phyloP scores from a whole-genome alignment of 805 yeast genomes.

The Zygosaccharomyces kombuchaensis region DNA sequence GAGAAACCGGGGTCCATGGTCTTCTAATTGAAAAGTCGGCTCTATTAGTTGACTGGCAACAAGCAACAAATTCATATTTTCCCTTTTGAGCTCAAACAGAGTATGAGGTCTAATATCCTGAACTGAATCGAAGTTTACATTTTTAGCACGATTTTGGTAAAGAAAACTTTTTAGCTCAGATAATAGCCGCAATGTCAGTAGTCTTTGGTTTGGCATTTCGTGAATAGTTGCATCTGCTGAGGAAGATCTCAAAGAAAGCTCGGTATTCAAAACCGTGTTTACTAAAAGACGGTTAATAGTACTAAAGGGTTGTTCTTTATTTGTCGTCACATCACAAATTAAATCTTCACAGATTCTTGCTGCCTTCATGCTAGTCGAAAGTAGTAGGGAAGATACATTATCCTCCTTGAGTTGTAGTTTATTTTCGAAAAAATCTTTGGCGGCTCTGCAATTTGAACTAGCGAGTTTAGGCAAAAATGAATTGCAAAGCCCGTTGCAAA shows the following conservation, averaged over 20 bases:
- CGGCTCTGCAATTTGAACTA: constrained; percentile 8
- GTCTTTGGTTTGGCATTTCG: constrained; percentile 57
- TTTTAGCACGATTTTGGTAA: not conserved
- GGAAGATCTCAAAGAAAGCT: constrained; percentile 57
- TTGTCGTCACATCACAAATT: not conserved
- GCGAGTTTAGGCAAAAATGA: constrained; percentile 64
- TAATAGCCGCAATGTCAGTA: constrained; percentile 54
- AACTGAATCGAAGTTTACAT: not conserved
- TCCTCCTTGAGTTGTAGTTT: not conserved
- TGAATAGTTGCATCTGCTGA: constrained; percentile 41
- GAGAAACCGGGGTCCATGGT: not conserved
- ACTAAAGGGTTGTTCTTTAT: constrained; percentile 16
- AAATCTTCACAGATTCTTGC: constrained; percentile 21
- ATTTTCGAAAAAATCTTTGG: constrained; percentile 9
- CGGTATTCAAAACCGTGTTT: constrained; percentile 59
- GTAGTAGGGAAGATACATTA: constrained; percentile 1
- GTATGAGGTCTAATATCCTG: constrained; percentile 6
- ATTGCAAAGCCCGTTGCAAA: constrained; percentile 84
- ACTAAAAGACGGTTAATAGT: constrained; percentile 39
- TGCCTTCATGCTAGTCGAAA: constrained; percentile 19
- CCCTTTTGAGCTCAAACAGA: constrained; percentile 4
- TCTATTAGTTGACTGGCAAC: constrained; percentile 6
- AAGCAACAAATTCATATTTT: constrained; percentile 11
- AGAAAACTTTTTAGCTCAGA: constrained; percentile 33
- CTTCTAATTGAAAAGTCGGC: constrained; percentile 5